Conservation (phyloP, 371 early-diverging fungal species). For the Mucor sp. region DNA sequence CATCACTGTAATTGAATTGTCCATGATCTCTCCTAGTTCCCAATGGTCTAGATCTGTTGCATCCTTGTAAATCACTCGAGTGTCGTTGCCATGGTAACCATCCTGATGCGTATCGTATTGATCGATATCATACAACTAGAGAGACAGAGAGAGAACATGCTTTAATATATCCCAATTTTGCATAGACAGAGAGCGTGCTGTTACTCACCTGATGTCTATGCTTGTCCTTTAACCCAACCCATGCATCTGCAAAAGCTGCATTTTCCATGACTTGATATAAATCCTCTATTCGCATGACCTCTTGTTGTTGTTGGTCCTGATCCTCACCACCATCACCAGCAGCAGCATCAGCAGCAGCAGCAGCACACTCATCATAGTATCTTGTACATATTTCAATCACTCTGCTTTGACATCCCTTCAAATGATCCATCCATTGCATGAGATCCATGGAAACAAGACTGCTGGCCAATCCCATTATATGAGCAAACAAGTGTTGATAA, state of each 20-base stretch:
- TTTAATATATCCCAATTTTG: not conserved
- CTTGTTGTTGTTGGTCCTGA: not conserved
- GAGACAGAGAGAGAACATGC: no score
- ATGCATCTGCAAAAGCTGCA: conserved; percentile 24
- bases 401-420: not conserved
- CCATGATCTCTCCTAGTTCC: conserved; percentile 18
- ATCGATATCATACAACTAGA: conserved; percentile 26
- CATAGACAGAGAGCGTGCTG: no score
- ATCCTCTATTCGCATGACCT: conserved; percentile 11
- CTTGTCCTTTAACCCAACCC: conserved; percentile 8
- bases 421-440: not conserved
- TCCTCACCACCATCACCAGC: no score
- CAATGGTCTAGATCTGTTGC: conserved; percentile 26
- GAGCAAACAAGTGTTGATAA: conserved; percentile 12
- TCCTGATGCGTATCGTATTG: conserved; percentile 14
- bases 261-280: conserved; percentile 8
- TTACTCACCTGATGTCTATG: conserved; percentile 19
- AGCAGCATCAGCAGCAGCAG: no score
- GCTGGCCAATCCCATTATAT: conserved; percentile 8
- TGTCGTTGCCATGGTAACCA: not conserved
- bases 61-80: conserved; percentile 11
- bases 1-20: conserved; percentile 8
- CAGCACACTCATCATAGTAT: conserved; percentile 1
- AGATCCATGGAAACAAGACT: not conserved
- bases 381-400: not conserved